Percentiles rank a stretch among this genome's conserved stretches.
phyloP scores from a whole-genome alignment of 305 asterid genomes.

The Solanum hybrid region DNA sequence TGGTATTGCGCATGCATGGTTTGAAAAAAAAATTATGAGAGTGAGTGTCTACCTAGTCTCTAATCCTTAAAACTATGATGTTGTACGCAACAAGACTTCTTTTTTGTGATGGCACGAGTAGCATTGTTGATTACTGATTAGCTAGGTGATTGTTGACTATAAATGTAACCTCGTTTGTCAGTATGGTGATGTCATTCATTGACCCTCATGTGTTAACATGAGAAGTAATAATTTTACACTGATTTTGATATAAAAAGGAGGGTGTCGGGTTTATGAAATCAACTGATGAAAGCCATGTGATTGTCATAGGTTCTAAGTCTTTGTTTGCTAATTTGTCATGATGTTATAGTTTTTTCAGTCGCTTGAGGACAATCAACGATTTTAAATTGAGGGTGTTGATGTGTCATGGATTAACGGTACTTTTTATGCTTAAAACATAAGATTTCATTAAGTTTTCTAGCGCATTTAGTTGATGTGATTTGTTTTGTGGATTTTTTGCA shows the following conservation, averaged over 20 bases:
- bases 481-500: neutral
- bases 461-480: neutral
- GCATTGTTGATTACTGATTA: neutral
- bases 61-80: neutral
- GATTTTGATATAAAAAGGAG: neutral
- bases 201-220: neutral
- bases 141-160: neutral
- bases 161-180: neutral
- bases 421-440: neutral
- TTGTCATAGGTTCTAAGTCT: neutral
- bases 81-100: neutral
- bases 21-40: neutral
- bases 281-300: neutral
- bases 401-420: neutral
- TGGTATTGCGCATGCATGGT: neutral
- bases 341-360: neutral
- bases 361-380: neutral
- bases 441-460: neutral
- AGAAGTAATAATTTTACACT: neutral
- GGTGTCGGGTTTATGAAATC: neutral
- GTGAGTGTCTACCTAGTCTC: neutral
- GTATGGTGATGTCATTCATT: neutral
- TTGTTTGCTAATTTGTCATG: neutral
- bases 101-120: neutral
- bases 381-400: neutral